phyloP scores from a whole-genome alignment of 148 eudicot species.

The Heliosperma pusillum region DNA sequence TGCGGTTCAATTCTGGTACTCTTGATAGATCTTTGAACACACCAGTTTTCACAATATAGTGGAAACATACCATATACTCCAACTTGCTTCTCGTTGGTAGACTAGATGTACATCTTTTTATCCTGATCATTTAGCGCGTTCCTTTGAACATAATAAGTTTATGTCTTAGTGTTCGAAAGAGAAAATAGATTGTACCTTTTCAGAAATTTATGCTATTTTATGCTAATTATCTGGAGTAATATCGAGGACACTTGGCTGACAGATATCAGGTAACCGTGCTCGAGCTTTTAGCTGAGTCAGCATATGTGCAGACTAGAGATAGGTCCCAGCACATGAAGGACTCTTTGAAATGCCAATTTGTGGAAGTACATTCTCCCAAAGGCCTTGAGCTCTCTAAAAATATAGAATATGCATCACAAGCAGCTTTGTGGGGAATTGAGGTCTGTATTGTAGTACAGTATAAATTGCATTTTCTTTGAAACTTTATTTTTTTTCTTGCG shows the following conservation, averaged over 20 bases:
- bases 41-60: neutral
- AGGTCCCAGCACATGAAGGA: slow-evolving; percentile 49
- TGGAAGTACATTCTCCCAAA: slow-evolving; percentile 85
- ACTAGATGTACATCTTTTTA: neutral
- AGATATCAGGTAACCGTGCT: slow-evolving; percentile 75
- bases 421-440: slow-evolving; percentile 98
- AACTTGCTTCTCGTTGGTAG: neutral
- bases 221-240: neutral
- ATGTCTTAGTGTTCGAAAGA: neutral
- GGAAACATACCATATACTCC: neutral
- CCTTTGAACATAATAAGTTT: neutral
- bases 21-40: slow-evolving; percentile 1
- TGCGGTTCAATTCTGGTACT: neutral
- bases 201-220: slow-evolving; percentile 6
- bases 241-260: slow-evolving; percentile 29
- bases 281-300: slow-evolving; percentile 79
- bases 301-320: slow-evolving; percentile 35
- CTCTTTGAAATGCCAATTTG: slow-evolving; percentile 42
- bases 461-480: slow-evolving; percentile 15
- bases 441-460: slow-evolving; percentile 33
- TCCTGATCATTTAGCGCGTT: neutral
- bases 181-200: neutral
- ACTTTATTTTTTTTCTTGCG: slow-evolving; percentile 9
- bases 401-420: slow-evolving; percentile 88
- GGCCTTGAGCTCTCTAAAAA: slow-evolving; percentile 80